phyloP scores from a whole-genome alignment of 1,284 basidiomycete species.

The Sparassis latifolia region DNA sequence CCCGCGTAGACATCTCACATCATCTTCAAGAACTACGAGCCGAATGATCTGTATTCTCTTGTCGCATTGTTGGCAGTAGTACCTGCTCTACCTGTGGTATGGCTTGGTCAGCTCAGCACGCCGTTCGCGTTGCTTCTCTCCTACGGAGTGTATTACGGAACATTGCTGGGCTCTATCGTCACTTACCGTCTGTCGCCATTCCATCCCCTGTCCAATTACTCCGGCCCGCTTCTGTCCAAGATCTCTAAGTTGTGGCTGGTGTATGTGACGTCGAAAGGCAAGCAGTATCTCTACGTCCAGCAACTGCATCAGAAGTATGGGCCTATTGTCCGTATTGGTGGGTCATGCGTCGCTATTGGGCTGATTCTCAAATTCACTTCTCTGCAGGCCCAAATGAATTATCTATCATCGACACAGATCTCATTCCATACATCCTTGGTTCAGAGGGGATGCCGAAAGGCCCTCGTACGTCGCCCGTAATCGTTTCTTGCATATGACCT shows the following conservation, averaged over 20 bases:
- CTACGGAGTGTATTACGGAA: neutral
- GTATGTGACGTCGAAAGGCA: conserved; percentile 12
- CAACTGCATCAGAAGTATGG: conserved; percentile 23
- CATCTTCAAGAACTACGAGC: too few relatives aligned
- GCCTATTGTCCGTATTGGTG: conserved; percentile 24
- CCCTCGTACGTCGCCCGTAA: conserved; percentile 2
- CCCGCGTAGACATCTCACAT: too few relatives aligned
- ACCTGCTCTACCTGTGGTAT: neutral
- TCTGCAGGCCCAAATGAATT: conserved; percentile 24
- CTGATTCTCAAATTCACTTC: neutral
- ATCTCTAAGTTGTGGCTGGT: conserved; percentile 21
- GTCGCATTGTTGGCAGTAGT: neutral
- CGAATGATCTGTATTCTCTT: neutral
- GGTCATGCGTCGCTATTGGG: neutral
- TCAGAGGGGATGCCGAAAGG: conserved; percentile 17
- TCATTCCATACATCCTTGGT: conserved; percentile 14
- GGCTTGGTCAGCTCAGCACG: too few relatives aligned
- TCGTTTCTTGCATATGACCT: neutral
- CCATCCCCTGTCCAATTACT: conserved; percentile 24
- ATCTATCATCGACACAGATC: conserved; percentile 17
- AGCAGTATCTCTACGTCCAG: conserved; percentile 19
- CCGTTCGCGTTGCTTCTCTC: neutral
- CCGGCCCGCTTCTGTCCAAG: conserved; percentile 22
- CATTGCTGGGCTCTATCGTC: conserved; percentile 12
- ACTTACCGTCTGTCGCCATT: conserved; percentile 25